Base-by-base conservation (phyloP, 495 filamentous ascomycete species). In the Aspergillus nanangensis region DNA sequence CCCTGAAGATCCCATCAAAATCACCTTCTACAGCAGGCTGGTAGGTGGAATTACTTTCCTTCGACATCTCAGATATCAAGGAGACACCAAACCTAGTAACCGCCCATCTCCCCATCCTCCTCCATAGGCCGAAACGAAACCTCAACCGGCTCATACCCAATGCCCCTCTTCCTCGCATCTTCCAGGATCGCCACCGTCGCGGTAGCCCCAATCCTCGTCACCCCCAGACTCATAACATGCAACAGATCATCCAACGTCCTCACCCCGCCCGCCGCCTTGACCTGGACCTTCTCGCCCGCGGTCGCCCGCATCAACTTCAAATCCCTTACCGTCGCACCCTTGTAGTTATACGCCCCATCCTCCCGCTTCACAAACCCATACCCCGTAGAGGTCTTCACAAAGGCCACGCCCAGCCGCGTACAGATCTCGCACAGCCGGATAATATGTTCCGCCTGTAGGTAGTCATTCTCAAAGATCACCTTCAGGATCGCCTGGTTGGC, bases 401-500 rank as follows among this genome's bases (percentile, higher is more conserved):
- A 81, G 1, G 71, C 77, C 8, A 82, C 77, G 1, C 49, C 38
- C 0, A 75, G 13, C 1, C 65, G 41, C 0, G 69, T 69, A 53
- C 78, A 80, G 21, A 81, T 77, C 53, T 63, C 51, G 48, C 77
- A 79, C 2, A 82, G 57, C 21, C 52, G 60, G 10, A 62, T 38
- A 38, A 82, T 75, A 37, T 80, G 65, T 8, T 67, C 52, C 0
- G 70, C 50, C 15, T 60, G 31, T 2, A 78, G 65, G 37, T 74
- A 82, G 41, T 76, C 74, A 52, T 76, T 80, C 48, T 80, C 77
- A 36, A 82, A 80, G 45, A 82, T 80, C 33, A 79, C 77, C 50
- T 82, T 82, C 14, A 82, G 58, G 2, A 68, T 66, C 1, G 67
- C 77, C 2, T 70, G 66, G 13, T 54, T 41, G 5, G 25, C 32